phyloP scores from a whole-genome alignment of 768 basidiomycete genomes.

The Sutorius australiensis region DNA sequence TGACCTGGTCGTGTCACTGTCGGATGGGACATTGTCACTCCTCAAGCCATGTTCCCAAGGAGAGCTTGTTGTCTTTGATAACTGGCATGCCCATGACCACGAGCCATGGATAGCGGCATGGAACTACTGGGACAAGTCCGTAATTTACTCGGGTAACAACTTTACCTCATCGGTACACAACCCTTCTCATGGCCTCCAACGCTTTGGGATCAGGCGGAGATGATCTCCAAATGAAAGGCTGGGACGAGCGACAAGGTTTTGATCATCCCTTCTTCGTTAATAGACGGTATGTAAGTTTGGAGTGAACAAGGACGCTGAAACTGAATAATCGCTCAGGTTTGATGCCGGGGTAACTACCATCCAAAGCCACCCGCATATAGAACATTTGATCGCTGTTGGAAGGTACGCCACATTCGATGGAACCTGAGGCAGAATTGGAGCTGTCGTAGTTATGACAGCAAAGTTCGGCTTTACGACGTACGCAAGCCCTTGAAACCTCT shows the following conservation, averaged over 20 bases:
- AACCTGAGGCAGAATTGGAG: background rate
- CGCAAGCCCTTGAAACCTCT: slow-evolving; percentile 64
- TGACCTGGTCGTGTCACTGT: slow-evolving; percentile 75
- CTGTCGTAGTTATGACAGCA: slow-evolving; percentile 70
- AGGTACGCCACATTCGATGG: slow-evolving; percentile 48
- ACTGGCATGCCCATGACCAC: slow-evolving; percentile 87
- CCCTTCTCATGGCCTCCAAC: background rate
- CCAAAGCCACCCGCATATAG: slow-evolving; percentile 74
- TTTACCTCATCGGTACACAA: background rate
- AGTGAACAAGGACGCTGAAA: background rate
- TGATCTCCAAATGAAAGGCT: slow-evolving; percentile 83
- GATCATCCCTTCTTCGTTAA: slow-evolving; percentile 63
- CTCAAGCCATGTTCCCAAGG: slow-evolving; percentile 46
- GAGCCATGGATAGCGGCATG: slow-evolving; percentile 95
- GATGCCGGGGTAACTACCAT: slow-evolving; percentile 91
- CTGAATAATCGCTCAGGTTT: slow-evolving; percentile 52
- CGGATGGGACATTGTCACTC: slow-evolving; percentile 70
- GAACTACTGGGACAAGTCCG: slow-evolving; percentile 78
- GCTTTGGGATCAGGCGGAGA: slow-evolving; percentile 70
- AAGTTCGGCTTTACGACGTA: slow-evolving; percentile 77
- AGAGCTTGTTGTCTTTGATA: slow-evolving; percentile 43
- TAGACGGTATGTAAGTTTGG: slow-evolving; percentile 47
- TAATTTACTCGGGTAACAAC: slow-evolving; percentile 79
- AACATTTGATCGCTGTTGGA: slow-evolving; percentile 85
- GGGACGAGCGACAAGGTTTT: slow-evolving; percentile 77